Conservation (phyloP, 2,329 filamentous ascomycete species). For the Periconia macrospinosa region DNA sequence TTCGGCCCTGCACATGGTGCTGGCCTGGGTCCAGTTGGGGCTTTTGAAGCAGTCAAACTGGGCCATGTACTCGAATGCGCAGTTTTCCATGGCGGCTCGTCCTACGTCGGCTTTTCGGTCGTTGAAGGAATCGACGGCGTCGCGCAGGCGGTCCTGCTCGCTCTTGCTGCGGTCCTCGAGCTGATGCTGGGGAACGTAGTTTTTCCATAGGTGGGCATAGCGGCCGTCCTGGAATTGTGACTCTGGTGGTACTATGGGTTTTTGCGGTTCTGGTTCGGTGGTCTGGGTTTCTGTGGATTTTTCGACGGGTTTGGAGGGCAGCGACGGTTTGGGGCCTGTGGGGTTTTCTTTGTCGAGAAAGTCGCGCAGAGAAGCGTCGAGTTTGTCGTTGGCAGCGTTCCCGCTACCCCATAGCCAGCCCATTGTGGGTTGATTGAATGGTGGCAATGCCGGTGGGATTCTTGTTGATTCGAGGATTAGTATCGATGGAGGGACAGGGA, state of each 20-base stretch:
- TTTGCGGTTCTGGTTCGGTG: conserved; percentile 17
- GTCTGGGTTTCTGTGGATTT: conserved; percentile 44
- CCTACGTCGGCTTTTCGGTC: conserved; percentile 77
- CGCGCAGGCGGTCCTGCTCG: conserved; percentile 77
- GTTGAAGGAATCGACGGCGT: conserved; percentile 83
- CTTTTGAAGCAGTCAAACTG: conserved; percentile 80
- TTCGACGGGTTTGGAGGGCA: conserved; percentile 30
- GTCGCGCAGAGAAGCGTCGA: conserved; percentile 81
- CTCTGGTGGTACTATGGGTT: conserved; percentile 49
- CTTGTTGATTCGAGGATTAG: not conserved
- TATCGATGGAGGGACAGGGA: not conserved
- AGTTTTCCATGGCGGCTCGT: conserved; percentile 87
- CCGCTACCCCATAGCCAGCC: conserved; percentile 63
- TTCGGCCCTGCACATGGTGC: conserved; percentile 81
- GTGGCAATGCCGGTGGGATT: not conserved
- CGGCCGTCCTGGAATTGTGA: conserved; percentile 70
- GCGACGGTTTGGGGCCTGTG: conserved; percentile 59
- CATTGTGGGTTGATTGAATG: conserved; percentile 48
- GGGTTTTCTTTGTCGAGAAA: conserved; percentile 84
- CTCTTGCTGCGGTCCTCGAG: conserved; percentile 70
- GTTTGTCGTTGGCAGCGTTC: conserved; percentile 59
- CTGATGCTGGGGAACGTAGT: conserved; percentile 73
- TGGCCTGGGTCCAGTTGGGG: conserved; percentile 66
- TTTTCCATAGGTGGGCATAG: conserved; percentile 90
- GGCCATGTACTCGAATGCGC: conserved; percentile 80